These are phyloP conservation scores for Fusarium heterosporum DNA, from an alignment of 2,329 filamentous ascomycete species.

Conservation along the genomic window DNA sequence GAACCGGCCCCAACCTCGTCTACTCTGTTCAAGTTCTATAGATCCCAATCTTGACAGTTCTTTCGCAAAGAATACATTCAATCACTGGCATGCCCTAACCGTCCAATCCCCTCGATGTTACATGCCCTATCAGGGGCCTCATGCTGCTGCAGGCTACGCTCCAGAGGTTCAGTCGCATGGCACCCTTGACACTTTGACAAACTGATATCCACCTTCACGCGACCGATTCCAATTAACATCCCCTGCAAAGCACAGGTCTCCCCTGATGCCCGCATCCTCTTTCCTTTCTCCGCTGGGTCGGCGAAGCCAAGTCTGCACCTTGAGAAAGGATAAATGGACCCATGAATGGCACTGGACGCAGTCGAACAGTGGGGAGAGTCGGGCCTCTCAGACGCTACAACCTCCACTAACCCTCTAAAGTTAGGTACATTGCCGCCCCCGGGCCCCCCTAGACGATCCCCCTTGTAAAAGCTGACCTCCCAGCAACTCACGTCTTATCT, in stretches of 20 bases:
- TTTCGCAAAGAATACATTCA: not conserved
- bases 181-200: constrained; percentile 28
- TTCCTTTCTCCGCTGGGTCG: constrained; percentile 6
- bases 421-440: constrained; percentile 23
- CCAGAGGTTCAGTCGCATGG: constrained; percentile 37
- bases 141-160: constrained; percentile 23
- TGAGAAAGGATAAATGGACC: not conserved
- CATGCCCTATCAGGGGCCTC: constrained; percentile 28
- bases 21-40: too few relatives aligned
- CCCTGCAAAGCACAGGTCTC: constrained; percentile 20
- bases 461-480: not conserved
- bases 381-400: constrained; percentile 22
- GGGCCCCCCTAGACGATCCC: constrained; percentile 3
- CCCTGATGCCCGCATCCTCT: constrained; percentile 28
- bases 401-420: constrained; percentile 34
- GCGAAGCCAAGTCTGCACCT: constrained; percentile 16
- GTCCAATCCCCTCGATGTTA: constrained; percentile 11
- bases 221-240: constrained; percentile 31
- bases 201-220: constrained; percentile 6
- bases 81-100: not conserved
- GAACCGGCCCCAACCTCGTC: not conserved
- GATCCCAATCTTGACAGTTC: not conserved
- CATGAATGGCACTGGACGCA: constrained; percentile 3
- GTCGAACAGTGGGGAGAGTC: constrained; percentile 17
- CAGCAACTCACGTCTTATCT: constrained; percentile 28